Evolutionary conservation across 1,284 basidiomycete species (phyloP).

Genomic region (Tetrapyrgos nigripes): DNA sequence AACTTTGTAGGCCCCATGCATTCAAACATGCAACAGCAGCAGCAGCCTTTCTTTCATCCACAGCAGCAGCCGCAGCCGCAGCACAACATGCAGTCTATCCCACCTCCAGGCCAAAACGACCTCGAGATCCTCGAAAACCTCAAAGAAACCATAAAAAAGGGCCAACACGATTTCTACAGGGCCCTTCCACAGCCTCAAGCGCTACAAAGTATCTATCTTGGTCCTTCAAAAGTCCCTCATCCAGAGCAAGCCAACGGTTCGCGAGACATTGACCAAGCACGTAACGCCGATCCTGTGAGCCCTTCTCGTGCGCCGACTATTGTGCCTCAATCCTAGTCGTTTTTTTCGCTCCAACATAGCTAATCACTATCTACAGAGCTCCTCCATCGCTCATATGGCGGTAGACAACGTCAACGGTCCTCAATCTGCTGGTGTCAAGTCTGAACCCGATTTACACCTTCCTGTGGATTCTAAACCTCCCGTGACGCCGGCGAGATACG

Average conservation of each 20-base stretch:
- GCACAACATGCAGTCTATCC: conserved; percentile 11
- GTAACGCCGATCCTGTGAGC: conserved; percentile 1
- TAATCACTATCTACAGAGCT: background rate
- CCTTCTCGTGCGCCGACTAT: background rate
- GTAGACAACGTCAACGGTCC: background rate
- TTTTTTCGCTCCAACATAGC: background rate
- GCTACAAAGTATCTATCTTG: conserved; percentile 67
- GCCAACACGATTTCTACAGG: conserved; percentile 73
- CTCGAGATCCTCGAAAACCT: conserved; percentile 74
- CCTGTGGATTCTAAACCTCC: background rate
- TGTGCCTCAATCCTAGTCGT: background rate
- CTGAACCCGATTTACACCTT: background rate
- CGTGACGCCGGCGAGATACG: background rate
- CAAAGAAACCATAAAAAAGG: conserved; percentile 71
- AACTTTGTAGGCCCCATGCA: conserved; percentile 12
- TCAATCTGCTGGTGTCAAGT: conserved; percentile 4
- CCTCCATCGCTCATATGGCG: background rate
- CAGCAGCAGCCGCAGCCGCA: conserved; percentile 7
- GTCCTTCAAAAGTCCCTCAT: conserved; percentile 45
- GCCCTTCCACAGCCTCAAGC: conserved; percentile 67
- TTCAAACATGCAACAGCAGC: conserved; percentile 12
- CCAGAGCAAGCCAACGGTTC: conserved; percentile 37
- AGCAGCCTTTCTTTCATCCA: conserved; percentile 19
- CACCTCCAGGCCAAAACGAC: conserved; percentile 60
- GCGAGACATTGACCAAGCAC: conserved; percentile 17